These are phyloP conservation scores for Penicillium sclerotigenum DNA, from an alignment of 2,329 filamentous ascomycete species.

Conservation along the genomic window DNA sequence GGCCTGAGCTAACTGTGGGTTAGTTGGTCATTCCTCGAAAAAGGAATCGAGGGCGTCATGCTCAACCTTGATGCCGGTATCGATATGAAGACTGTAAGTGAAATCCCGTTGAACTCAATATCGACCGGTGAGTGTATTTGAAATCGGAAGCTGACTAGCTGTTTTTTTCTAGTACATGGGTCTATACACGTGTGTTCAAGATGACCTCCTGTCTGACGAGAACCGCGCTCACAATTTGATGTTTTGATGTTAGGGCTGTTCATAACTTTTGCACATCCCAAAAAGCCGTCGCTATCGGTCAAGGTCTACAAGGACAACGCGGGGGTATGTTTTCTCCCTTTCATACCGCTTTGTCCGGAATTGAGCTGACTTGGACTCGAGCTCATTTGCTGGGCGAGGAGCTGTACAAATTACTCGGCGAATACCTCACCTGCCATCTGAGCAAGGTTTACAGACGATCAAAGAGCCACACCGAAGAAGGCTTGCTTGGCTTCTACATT, in stretches of 20 bases:
- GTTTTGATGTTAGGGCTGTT: conserved; percentile 61
- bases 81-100: conserved; percentile 75
- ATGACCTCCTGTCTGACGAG: conserved; percentile 21
- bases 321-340: conserved; percentile 57
- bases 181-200: conserved; percentile 70
- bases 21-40: conserved; percentile 87
- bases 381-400: conserved; percentile 95
- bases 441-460: conserved; percentile 68
- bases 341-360: neutral
- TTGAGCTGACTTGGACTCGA: conserved; percentile 33
- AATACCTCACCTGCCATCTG: conserved; percentile 78
- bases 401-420: conserved; percentile 84
- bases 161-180: conserved; percentile 72
- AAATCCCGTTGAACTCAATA: neutral
- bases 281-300: conserved; percentile 70
- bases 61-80: conserved; percentile 84
- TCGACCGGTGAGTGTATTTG: neutral
- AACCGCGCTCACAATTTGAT: conserved; percentile 15
- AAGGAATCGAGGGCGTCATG: conserved; percentile 91
- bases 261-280: conserved; percentile 99
- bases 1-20: conserved; percentile 20
- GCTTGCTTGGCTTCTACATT: conserved; percentile 88
- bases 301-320: conserved; percentile 58
- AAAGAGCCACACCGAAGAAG: conserved; percentile 80
- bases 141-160: conserved; percentile 13